Base-by-base conservation (phyloP, 768 basidiomycete genomes). In the Thelephora ganbajun region DNA sequence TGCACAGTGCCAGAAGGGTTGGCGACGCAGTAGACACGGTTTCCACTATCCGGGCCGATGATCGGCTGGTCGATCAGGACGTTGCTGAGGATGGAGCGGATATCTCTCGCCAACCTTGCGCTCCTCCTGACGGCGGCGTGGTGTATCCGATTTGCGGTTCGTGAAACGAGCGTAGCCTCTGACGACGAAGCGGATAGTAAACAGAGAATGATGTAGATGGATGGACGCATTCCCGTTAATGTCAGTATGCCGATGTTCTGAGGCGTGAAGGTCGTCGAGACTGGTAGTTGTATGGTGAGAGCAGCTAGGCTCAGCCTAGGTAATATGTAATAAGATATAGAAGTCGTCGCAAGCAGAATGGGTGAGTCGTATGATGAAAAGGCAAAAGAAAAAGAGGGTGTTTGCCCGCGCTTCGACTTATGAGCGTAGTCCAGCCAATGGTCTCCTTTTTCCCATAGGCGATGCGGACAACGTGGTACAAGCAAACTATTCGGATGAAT, bases 61-160 rank as follows among this genome's bases (percentile, higher is more conserved):
- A 48, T 44, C 37, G 48, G 47, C 36, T 47, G 34, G 49, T 49
- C 59, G 26, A 70, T 63, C 11, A 80, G 65, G 20, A 80, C 63
- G 19, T 71, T 68, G 18, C 70, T 63, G 56, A 87, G 77, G 11
- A 79, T 80, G 33, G 78, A 56, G 23, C 83, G 79, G 48, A 88
- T 68, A 60, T 88, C 85, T 48, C 70, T 71, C 14, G 83, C 80
- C 23, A 88, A 66, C 47, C 62, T 71, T 43, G 73, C 71, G 36
- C 80, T 84, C 48, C 74, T 75, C 48, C 67, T 71, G 39, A 72
- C 59, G 26, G 82, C 80, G 49, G 68, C 65, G 23, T 65, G 67
- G 57, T 81, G 82, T 30, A 72, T 68, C 30, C 63, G 68, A 44
- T 67, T 64, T 16, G 76, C 54, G 46, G 69, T 66, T 55, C 71